These are phyloP conservation scores for Ganoderma boninense DNA, from an alignment of 1,284 basidiomycete genomes.

Conservation along the genomic window DNA sequence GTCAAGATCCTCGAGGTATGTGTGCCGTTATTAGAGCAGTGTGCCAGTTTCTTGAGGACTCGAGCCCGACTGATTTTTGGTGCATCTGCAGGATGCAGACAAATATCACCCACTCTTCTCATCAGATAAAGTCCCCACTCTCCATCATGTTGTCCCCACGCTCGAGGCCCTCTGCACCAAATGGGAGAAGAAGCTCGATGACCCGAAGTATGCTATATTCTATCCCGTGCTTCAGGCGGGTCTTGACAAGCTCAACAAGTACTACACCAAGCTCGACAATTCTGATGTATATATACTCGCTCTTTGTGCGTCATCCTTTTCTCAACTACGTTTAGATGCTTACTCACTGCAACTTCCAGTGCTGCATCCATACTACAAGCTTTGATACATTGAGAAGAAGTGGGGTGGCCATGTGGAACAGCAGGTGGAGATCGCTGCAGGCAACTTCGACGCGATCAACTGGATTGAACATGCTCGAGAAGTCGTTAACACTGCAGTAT, in stretches of 20 bases:
- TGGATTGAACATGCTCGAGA: conserved; percentile 33
- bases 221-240: conserved; percentile 28
- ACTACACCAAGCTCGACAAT: conserved; percentile 37
- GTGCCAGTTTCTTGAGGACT: too few species aligned
- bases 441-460: conserved; percentile 21
- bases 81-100: conserved; percentile 15
- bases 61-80: too few species aligned
- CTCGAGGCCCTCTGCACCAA: conserved; percentile 34
- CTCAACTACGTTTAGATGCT: too few species aligned
- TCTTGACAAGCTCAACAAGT: conserved; percentile 37
- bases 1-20: conserved; percentile 15
- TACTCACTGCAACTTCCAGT: too few species aligned
- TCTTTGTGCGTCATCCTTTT: too few species aligned
- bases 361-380: conserved; percentile 37
- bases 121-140: conserved; percentile 1
- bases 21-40: too few species aligned
- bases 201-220: conserved; percentile 28
- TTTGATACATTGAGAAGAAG: conserved; percentile 31
- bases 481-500: conserved; percentile 24
- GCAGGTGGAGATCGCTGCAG: conserved; percentile 12
- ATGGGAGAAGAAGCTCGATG: conserved; percentile 33
- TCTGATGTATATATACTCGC: conserved; percentile 33
- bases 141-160: conserved; percentile 34
- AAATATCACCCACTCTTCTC: conserved; percentile 14
- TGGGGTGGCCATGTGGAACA: conserved; percentile 38